A percentile compares a stretch with the other conserved stretches of the same genome.
Evolutionary conservation across 805 yeast genomes (phyloP).

Genomic region (Candida oleophila): DNA sequence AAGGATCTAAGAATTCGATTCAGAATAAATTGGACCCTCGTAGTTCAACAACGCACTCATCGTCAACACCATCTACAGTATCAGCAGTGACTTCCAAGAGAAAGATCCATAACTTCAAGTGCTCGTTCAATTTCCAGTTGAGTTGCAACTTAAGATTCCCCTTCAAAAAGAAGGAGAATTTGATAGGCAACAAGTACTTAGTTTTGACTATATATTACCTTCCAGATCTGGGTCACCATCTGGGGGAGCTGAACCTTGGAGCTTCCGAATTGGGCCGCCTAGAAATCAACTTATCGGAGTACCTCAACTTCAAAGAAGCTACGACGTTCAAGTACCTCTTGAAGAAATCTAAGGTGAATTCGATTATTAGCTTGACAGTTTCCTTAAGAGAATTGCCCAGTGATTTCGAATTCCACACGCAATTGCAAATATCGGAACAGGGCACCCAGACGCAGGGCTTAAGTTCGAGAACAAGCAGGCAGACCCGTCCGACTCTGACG

Average conservation of each 20-base stretch:
- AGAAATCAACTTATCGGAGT: constrained; percentile 70
- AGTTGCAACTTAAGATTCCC: constrained; percentile 40
- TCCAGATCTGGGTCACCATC: constrained; percentile 19
- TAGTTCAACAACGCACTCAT: not conserved
- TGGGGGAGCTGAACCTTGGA: constrained; percentile 9
- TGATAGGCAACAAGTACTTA: constrained; percentile 44
- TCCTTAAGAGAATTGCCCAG: constrained; percentile 44
- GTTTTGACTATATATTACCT: constrained; percentile 36
- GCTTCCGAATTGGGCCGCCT: constrained; percentile 59
- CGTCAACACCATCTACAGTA: constrained; percentile 17
- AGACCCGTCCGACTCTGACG: not conserved
- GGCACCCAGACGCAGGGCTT: not conserved
- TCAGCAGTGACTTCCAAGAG: constrained; percentile 28
- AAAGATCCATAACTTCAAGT: constrained; percentile 39
- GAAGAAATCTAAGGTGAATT: constrained; percentile 77
- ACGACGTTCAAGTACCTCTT: constrained; percentile 64
- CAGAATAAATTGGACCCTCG: not conserved
- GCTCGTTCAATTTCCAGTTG: constrained; percentile 34
- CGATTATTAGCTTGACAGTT: constrained; percentile 67
- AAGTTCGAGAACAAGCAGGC: not conserved
- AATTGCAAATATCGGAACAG: constrained; percentile 35
- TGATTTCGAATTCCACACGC: constrained; percentile 42
- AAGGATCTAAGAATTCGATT: not conserved
- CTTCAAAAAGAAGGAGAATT: constrained; percentile 35
- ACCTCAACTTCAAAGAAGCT: constrained; percentile 53